Evolutionary conservation across 2,329 filamentous ascomycete species (phyloP).

Genomic region (Plenodomus lindquistii): DNA sequence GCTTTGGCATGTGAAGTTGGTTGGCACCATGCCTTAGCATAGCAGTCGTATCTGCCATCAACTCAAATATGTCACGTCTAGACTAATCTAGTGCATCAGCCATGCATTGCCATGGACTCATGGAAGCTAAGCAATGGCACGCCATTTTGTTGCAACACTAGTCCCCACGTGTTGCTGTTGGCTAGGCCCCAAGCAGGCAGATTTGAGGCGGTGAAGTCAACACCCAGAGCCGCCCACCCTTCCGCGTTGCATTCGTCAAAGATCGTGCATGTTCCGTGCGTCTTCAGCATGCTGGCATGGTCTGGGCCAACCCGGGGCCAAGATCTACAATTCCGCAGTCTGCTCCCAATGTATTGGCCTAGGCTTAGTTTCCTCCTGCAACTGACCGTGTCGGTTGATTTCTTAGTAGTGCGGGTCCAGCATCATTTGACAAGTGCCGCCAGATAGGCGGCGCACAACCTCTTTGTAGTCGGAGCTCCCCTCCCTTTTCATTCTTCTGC

Average conservation of each 20-base stretch:
- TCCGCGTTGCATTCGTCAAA: slow-evolving; percentile 19
- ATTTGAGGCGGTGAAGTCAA: slow-evolving; percentile 35
- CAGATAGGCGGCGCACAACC: slow-evolving; percentile 18
- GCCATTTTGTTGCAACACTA: slow-evolving; percentile 32
- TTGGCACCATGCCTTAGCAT: neutral
- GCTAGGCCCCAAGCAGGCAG: slow-evolving; percentile 18
- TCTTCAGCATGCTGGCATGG: slow-evolving; percentile 17
- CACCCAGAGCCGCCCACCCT: slow-evolving; percentile 24
- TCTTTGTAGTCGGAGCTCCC: slow-evolving; percentile 4
- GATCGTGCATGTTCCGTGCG: slow-evolving; percentile 23
- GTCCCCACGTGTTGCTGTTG: slow-evolving; percentile 15
- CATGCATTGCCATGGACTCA: slow-evolving; percentile 17
- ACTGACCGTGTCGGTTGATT: slow-evolving; percentile 23
- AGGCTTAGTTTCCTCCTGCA: slow-evolving; percentile 19
- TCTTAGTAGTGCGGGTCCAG: slow-evolving; percentile 27
- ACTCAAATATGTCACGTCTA: neutral
- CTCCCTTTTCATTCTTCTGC: slow-evolving; percentile 6
- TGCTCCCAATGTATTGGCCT: slow-evolving; percentile 15
- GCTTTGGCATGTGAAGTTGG: slow-evolving; percentile 32
- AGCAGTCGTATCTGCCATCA: neutral
- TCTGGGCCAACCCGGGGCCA: slow-evolving; percentile 27
- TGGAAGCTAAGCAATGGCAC: slow-evolving; percentile 12
- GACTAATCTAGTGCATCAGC: slow-evolving; percentile 21
- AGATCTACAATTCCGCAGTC: slow-evolving; percentile 24
- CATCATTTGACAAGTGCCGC: slow-evolving; percentile 13